A percentile compares a stretch with the other conserved stretches of the same genome.
Evolutionary conservation across 352 stramenopile genomes (phyloP).

Genomic region (Phytophthora syringae): DNA sequence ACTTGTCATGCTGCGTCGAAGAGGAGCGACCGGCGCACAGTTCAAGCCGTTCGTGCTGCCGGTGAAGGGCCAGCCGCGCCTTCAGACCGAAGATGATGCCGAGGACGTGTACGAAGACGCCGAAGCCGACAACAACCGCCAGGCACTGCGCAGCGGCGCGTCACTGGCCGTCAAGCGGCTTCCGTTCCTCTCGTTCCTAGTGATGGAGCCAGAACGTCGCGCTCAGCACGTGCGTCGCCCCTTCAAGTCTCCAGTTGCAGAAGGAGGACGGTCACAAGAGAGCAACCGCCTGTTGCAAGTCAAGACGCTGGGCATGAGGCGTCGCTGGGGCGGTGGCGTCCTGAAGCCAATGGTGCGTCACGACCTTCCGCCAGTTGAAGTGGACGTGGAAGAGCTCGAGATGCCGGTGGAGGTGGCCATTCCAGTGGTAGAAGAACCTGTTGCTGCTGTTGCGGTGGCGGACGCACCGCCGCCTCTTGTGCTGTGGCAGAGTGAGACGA

Average conservation of each 20-base stretch:
- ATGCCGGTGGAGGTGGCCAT: constrained; percentile 34
- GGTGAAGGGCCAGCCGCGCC: constrained; percentile 42
- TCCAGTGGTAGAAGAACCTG: constrained; percentile 27
- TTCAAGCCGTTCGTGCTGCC: constrained; percentile 87
- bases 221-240: constrained; percentile 62
- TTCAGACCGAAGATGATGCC: constrained; percentile 4
- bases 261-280: constrained; percentile 60
- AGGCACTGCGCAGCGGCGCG: constrained; percentile 53
- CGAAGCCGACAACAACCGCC: constrained; percentile 52
- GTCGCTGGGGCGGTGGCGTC: constrained; percentile 56
- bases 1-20: constrained; percentile 48
- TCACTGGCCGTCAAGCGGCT: constrained; percentile 77
- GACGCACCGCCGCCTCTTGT: constrained; percentile 74
- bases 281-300: constrained; percentile 79
- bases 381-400: constrained; percentile 72
- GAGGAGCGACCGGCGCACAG: constrained; percentile 31
- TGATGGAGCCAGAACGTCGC: constrained; percentile 61
- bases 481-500: constrained; percentile 78
- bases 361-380: constrained; percentile 61
- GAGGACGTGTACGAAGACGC: constrained; percentile 46
- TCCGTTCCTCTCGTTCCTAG: constrained; percentile 85
- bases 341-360: constrained; percentile 70
- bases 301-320: constrained; percentile 87
- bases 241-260: constrained; percentile 84
- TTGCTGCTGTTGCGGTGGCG: constrained; percentile 12